A percentile compares a stretch with the other conserved stretches of the same genome.
Evolutionary conservation across 164 flowering plant genomes (phyloP).

Genomic region (Brasenia schreberi): DNA sequence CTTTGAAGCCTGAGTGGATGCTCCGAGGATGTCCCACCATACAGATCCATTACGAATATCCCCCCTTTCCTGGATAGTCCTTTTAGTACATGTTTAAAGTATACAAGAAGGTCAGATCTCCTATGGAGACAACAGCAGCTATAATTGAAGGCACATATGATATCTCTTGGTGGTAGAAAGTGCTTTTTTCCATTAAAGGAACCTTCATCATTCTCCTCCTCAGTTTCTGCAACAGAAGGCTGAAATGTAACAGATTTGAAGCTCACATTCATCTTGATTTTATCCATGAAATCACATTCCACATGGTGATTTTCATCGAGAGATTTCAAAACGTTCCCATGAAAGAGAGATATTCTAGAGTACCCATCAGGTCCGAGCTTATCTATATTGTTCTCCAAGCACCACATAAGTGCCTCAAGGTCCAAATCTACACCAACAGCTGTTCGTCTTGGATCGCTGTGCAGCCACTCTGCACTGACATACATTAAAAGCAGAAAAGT

Average conservation of each 20-base stretch:
- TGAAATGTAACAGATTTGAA: background rate
- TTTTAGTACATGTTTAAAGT: conserved; percentile 64
- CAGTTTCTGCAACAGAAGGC: background rate
- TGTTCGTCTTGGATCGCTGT: conserved; percentile 68
- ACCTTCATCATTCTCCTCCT: background rate
- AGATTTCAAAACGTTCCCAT: conserved; percentile 89
- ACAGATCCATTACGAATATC: conserved; percentile 92
- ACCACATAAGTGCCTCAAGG: conserved; percentile 79
- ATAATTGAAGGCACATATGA: conserved; percentile 91
- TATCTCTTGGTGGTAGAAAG: conserved; percentile 57
- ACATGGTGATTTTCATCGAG: conserved; percentile 37
- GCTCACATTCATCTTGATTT: conserved; percentile 5
- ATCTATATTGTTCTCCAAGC: conserved; percentile 63
- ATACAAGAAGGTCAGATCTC: conserved; percentile 55
- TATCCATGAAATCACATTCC: conserved; percentile 20
- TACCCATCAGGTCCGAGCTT: conserved; percentile 55
- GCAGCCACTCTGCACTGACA: conserved; percentile 84
- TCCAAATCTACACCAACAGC: conserved; percentile 88
- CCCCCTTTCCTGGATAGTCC: conserved; percentile 68
- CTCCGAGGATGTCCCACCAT: conserved; percentile 92
- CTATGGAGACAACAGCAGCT: conserved; percentile 90
- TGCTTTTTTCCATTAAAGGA: conserved; percentile 4
- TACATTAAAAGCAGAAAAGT: background rate
- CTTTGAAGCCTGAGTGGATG: conserved; percentile 56
- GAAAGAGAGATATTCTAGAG: conserved; percentile 71